Evolutionary conservation across 192 early-diverging fungal genomes (phyloP).

Genomic region (Radiomyces spectabilis): DNA sequence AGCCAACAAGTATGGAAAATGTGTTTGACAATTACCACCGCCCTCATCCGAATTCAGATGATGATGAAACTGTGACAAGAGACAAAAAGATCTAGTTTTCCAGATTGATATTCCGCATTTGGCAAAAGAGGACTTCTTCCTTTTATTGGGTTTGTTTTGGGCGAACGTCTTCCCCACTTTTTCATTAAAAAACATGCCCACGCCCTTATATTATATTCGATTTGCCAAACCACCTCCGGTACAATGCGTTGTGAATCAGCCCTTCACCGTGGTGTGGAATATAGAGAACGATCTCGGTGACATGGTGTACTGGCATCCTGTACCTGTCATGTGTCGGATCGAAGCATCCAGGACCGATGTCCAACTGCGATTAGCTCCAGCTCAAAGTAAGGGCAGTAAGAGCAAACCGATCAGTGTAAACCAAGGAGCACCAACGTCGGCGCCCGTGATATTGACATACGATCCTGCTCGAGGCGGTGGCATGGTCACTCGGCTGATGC

Average conservation of each 20-base stretch:
- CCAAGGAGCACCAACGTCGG: neutral
- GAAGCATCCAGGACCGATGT: neutral
- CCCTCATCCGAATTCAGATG: too few relatives aligned
- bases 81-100: too few relatives aligned
- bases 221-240: conserved; percentile 23
- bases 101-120: too few relatives aligned
- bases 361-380: neutral
- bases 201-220: conserved; percentile 18
- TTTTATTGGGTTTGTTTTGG: neutral
- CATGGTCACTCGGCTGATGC: conserved; percentile 1
- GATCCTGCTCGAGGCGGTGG: conserved; percentile 12
- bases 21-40: too few relatives aligned
- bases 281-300: conserved; percentile 28
- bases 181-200: neutral
- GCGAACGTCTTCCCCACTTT: neutral
- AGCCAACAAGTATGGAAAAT: too few relatives aligned
- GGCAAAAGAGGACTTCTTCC: neutral
- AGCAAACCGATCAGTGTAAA: too few relatives aligned
- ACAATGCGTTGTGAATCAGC: neutral
- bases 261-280: conserved; percentile 19
- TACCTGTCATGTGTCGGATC: conserved; percentile 2
- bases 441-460: conserved; percentile 1
- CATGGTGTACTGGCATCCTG: conserved; percentile 7
- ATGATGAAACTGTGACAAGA: too few relatives aligned
- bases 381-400: neutral